Conservation (phyloP, 495 filamentous ascomycete species). For the Symbiotaphrina buchneri region DNA sequence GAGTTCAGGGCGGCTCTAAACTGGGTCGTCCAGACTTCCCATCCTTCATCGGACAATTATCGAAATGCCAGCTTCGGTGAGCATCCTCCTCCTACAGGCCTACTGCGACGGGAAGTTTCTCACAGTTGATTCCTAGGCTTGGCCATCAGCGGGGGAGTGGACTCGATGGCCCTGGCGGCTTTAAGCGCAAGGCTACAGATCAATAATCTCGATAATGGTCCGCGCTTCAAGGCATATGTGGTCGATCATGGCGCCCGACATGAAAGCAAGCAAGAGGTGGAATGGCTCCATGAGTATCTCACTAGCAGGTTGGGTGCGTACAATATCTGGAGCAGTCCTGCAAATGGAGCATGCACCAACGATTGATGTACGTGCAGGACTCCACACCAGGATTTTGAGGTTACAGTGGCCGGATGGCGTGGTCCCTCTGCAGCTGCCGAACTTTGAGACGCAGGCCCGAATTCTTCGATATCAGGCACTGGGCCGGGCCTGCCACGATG, state of each 20-base stretch:
- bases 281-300: conserved; percentile 26
- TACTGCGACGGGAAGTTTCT: too few relatives aligned
- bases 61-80: too few relatives aligned
- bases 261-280: conserved; percentile 47
- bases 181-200: conserved; percentile 24
- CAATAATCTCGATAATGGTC: too few relatives aligned
- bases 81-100: too few relatives aligned
- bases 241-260: conserved; percentile 57
- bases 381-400: conserved; percentile 24
- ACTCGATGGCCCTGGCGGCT: conserved; percentile 82
- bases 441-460: conserved; percentile 63
- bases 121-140: conserved; percentile 35
- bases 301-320: too few relatives aligned
- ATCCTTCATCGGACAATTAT: too few relatives aligned
- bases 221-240: conserved; percentile 39
- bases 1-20: conserved; percentile 2
- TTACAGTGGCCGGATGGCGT: conserved; percentile 21
- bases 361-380: conserved; percentile 15
- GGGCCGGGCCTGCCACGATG: conserved; percentile 30
- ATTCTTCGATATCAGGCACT: conserved; percentile 48
- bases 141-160: conserved; percentile 80
- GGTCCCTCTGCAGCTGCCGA: conserved; percentile 22
- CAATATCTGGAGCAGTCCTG: too few relatives aligned
- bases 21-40: background rate
- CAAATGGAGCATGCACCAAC: too few relatives aligned